Conservation (phyloP, 768 basidiomycete genomes). For the Amanita phalloides region DNA sequence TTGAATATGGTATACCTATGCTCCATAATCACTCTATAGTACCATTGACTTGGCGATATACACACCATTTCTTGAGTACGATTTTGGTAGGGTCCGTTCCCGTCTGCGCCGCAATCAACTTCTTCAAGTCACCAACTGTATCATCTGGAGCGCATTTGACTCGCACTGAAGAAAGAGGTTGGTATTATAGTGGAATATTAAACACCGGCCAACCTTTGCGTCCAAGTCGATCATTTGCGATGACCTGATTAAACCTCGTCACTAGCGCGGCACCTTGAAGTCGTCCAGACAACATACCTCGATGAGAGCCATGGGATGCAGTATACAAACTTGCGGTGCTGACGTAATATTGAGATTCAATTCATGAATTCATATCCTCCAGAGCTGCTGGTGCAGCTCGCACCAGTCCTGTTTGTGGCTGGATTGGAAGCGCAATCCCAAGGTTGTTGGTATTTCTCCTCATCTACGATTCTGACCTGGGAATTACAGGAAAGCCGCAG, state of each 20-base stretch:
- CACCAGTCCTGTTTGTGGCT: slow-evolving; percentile 91
- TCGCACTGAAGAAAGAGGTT: slow-evolving; percentile 48
- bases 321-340: neutral
- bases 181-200: no score
- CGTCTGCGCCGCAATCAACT: slow-evolving; percentile 92
- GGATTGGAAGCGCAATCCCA: slow-evolving; percentile 46
- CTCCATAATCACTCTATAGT: neutral
- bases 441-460: slow-evolving; percentile 9
- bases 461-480: slow-evolving; percentile 12
- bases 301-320: slow-evolving; percentile 7
- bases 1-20: slow-evolving; percentile 90
- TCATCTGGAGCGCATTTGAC: slow-evolving; percentile 95
- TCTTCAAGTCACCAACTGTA: slow-evolving; percentile 95
- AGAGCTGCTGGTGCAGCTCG: slow-evolving; percentile 81
- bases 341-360: neutral
- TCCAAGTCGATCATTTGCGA: slow-evolving; percentile 9
- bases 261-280: neutral
- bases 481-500: slow-evolving; percentile 23
- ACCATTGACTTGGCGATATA: slow-evolving; percentile 1
- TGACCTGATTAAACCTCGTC: slow-evolving; percentile 4
- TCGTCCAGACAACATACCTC: neutral
- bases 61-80: slow-evolving; percentile 92
- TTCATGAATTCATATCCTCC: slow-evolving; percentile 88
- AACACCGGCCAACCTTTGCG: slow-evolving; percentile 6
- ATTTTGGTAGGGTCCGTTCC: slow-evolving; percentile 85